Evolutionary conservation across 331 rosid species (phyloP), one percentile per base, ranked within the genome.

Genomic region (Saraca asoca): DNA sequence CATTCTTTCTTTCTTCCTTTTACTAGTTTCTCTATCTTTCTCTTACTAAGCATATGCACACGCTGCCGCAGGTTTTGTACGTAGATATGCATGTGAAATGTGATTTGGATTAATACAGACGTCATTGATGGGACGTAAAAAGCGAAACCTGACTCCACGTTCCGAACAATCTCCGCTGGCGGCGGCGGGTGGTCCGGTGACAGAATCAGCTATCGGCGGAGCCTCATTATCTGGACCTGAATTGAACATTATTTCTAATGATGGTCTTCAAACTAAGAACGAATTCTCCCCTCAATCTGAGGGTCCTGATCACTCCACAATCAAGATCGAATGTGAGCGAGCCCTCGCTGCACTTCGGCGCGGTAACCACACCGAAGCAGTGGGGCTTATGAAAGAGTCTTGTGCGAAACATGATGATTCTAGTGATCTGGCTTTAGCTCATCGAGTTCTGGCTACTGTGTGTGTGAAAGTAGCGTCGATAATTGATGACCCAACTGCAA

Each of bases 371-470:
- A 84, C 74, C 19, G 86, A 85, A 79, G 96, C 99, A 17, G 72
- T 94, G 69, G 75, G 87, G 83, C 79, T 90, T 39, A 83, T 90
- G 91, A 88, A 85, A 85, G 99, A 94, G 75, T 55, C 75, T 24
- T 78, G 91, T 53, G 73, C 72, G 17, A 75, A 79, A 34, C 73
- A 88, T 51, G 97, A 90, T 19, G 75, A 66, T 54, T 80, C 95
- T 7, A 48, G 50, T 46, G 75, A 78, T 58, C 75, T 77, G 0
- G 96, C 96, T 0, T 79, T 94, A 50, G 72, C 82, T 74, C 81
- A 88, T 49, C 88, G 99, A 57, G 91, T 88, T 38, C 96, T 90
- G 66, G 91, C 97, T 24, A 87, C 96, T 8, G 84, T 94, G 7
- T 82, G 81, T 61, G 87, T 83, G 16, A 94, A 86, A 75, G 85